Evolutionary conservation across 192 early-diverging fungal species (phyloP), one percentile per base, ranked within the genome.

Genomic region (Coemansia sp.): DNA sequence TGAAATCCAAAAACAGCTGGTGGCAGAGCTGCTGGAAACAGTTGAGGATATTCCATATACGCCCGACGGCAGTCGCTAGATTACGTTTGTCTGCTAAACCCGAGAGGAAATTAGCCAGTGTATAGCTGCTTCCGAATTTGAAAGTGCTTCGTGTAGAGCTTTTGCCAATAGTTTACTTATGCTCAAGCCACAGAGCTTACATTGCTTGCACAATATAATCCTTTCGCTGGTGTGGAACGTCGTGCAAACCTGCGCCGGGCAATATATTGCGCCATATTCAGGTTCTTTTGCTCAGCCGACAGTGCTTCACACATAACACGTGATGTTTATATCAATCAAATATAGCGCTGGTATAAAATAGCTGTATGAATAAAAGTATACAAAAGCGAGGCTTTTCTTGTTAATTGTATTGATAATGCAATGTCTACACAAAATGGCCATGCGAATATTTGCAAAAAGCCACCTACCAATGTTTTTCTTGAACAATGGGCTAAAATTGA

Each of bases 41-140:
- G 85, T 88, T 29, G 83, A 86, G 17, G 83, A 83, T 27, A 80
- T 89, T 29, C 72, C 82, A 19, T 76, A 70, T 22, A 65, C 87
- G 15, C 70, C 73, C 0, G 79, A 82, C 35, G 79, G 67, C 35
- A 22, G 41, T 19, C 76, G 73, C 14, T 78, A 56, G 57, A 14
- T n/a, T 32, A 6, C 29, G 6, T 32, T 32, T 27, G 27, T 5
- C 27, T 32, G 29, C 6, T 32, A 32, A 32, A 32, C 29, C 21
- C 5, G 1, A 32, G 29, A 5, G 29, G 29, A 3, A 32, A 32
- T 32, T 32, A 32, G 29, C 29, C 29, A 32, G 41, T 0, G 12
- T n/a, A 15, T 3, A 15, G 10, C 39, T 41, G 12, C 41, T 43
- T 3, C 41, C 12, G 12, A 43, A 14, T 4, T 7, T 51, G 49